Conservation (phyloP, 495 filamentous ascomycete genomes). For the Rhypophila decipiens region DNA sequence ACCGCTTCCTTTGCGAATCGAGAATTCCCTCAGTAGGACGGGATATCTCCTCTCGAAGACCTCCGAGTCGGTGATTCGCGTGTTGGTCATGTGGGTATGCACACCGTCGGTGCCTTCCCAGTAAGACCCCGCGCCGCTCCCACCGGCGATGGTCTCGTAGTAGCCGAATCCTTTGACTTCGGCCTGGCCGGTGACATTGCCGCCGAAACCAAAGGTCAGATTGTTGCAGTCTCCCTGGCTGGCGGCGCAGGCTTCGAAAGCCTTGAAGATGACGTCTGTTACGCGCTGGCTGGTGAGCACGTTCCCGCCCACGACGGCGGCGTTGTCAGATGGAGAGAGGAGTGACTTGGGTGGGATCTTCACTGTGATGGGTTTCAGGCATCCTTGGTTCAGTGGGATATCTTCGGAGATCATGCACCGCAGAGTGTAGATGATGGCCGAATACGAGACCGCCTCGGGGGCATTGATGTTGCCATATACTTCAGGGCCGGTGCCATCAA, state of each 20-base stretch:
- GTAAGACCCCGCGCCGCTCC: slow-evolving; percentile 75
- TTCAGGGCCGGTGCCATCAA: slow-evolving; percentile 82
- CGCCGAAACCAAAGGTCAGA: slow-evolving; percentile 75
- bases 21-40: slow-evolving; percentile 77
- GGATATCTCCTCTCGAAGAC: slow-evolving; percentile 95
- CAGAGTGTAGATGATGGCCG: slow-evolving; percentile 93
- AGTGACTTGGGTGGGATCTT: slow-evolving; percentile 77
- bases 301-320: slow-evolving; percentile 94
- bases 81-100: slow-evolving; percentile 99
- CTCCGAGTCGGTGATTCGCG: slow-evolving; percentile 90
- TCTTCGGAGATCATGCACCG: slow-evolving; percentile 88
- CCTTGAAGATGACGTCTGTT: slow-evolving; percentile 88
- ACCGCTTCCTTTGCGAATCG: slow-evolving; percentile 60
- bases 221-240: slow-evolving; percentile 94
- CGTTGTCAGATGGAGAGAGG: slow-evolving; percentile 76
- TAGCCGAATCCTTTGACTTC: slow-evolving; percentile 81
- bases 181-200: slow-evolving; percentile 58
- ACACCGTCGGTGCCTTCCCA: slow-evolving; percentile 91
- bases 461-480: slow-evolving; percentile 96
- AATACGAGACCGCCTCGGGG: slow-evolving; percentile 88
- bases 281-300: slow-evolving; percentile 87
- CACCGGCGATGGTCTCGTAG: slow-evolving; percentile 95
- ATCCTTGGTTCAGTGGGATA: slow-evolving; percentile 96
- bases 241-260: slow-evolving; percentile 85
- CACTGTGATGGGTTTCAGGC: slow-evolving; percentile 80